Conservation (phyloP, 768 basidiomycete species). For the Rhodotorula graminis region DNA sequence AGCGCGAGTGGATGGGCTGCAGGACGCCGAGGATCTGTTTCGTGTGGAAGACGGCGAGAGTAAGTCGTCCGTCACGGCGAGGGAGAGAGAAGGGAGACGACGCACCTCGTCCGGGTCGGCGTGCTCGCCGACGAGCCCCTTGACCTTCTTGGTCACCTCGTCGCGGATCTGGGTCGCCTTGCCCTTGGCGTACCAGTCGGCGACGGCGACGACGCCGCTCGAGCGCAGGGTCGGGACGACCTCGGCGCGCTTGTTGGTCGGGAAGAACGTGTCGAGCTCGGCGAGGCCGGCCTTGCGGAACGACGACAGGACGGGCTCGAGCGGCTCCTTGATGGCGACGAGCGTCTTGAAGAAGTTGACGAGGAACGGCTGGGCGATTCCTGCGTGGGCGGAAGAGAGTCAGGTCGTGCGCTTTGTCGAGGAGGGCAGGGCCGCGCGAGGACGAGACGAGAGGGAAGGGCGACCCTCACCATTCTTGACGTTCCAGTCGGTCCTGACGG, state of each 20-base stretch:
- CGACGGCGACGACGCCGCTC: slow-evolving; percentile 70
- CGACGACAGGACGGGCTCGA: slow-evolving; percentile 79
- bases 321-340: slow-evolving; percentile 65
- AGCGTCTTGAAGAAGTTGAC: slow-evolving; percentile 76
- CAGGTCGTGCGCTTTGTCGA: neutral
- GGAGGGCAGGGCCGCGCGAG: neutral
- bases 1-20: slow-evolving; percentile 57
- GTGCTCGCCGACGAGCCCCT: slow-evolving; percentile 57
- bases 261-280: slow-evolving; percentile 83
- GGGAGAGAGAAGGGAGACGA: slow-evolving; percentile 43
- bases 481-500: slow-evolving; percentile 85
- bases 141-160: slow-evolving; percentile 65
- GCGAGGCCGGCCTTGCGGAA: slow-evolving; percentile 80
- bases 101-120: slow-evolving; percentile 55
- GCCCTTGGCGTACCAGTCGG: slow-evolving; percentile 91
- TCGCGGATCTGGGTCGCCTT: slow-evolving; percentile 71
- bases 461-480: slow-evolving; percentile 72
- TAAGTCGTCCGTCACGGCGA: neutral
- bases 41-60: slow-evolving; percentile 50
- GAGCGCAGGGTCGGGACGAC: slow-evolving; percentile 84
- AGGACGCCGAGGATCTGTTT: slow-evolving; percentile 59
- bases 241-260: slow-evolving; percentile 67
- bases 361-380: slow-evolving; percentile 69
- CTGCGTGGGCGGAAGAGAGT: slow-evolving; percentile 49
- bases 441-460: slow-evolving; percentile 13